A percentile compares a stretch with the other conserved stretches of the same genome.
phyloP scores from a whole-genome alignment of 805 yeast genomes.

The Teunomyces lycoperdinae region DNA sequence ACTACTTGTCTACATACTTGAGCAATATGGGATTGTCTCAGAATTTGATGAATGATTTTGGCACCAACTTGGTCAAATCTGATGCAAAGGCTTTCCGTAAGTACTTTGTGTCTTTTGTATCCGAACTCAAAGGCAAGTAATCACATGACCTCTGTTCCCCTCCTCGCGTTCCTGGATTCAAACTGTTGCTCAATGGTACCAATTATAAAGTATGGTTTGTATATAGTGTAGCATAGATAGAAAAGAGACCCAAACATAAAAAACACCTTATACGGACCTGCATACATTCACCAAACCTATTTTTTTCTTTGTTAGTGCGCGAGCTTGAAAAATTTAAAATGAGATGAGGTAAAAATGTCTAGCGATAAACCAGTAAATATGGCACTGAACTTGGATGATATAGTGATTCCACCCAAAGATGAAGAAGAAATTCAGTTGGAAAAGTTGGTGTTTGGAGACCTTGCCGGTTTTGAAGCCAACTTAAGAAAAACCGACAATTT shows the following conservation, averaged over 20 bases:
- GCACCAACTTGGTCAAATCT: slow-evolving; percentile 52
- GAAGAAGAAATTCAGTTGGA: slow-evolving; percentile 80
- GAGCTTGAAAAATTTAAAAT: slow-evolving; percentile 1
- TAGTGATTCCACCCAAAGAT: slow-evolving; percentile 65
- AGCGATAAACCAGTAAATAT: slow-evolving; percentile 5
- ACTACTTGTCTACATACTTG: slow-evolving; percentile 51
- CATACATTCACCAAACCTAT: not conserved
- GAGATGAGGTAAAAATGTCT: slow-evolving; percentile 5
- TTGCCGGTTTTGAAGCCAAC: slow-evolving; percentile 65
- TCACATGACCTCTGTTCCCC: slow-evolving; percentile 6
- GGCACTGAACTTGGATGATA: slow-evolving; percentile 17
- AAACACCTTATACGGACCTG: not conserved
- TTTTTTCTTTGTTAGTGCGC: not conserved
- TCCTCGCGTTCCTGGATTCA: not conserved
- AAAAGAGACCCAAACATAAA: not conserved
- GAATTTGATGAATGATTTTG: slow-evolving; percentile 58
- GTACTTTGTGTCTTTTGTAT: slow-evolving; percentile 52
- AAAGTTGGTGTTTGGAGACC: slow-evolving; percentile 86
- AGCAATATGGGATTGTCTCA: slow-evolving; percentile 56
- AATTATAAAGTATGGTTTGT: not conserved
- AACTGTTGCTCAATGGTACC: not conserved
- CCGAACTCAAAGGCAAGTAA: slow-evolving; percentile 28
- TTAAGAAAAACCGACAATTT: slow-evolving; percentile 60
- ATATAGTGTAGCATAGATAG: slow-evolving; percentile 4
- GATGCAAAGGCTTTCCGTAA: slow-evolving; percentile 68